Conservation (phyloP, 257 asterid genomes). For the Fraxinus excelsior region DNA sequence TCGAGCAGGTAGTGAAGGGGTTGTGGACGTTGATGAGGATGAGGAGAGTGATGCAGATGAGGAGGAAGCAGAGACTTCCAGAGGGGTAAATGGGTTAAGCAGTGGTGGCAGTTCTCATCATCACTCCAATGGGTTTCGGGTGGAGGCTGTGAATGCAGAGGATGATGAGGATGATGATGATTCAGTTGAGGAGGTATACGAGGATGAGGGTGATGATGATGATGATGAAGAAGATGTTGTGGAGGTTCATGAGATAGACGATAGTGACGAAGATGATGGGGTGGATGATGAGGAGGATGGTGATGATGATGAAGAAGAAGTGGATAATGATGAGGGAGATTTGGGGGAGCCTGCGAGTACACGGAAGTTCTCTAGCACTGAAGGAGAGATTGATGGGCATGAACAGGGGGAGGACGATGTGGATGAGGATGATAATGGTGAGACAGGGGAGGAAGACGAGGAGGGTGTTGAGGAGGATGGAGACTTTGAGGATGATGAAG, state of each 20-base stretch:
- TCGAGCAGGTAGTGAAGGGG: slow-evolving; percentile 62
- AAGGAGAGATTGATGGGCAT: slow-evolving; percentile 95
- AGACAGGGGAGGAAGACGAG: slow-evolving; percentile 39
- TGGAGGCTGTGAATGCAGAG: slow-evolving; percentile 31
- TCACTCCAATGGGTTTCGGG: slow-evolving; percentile 66
- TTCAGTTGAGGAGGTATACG: slow-evolving; percentile 68
- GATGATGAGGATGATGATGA: slow-evolving; percentile 55
- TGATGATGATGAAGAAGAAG: slow-evolving; percentile 83
- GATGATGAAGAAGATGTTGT: slow-evolving; percentile 53
- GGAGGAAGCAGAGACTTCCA: slow-evolving; percentile 73
- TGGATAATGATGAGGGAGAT: slow-evolving; percentile 75
- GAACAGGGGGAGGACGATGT: slow-evolving; percentile 60
- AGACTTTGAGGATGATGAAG: background rate
- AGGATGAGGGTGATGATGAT: slow-evolving; percentile 43
- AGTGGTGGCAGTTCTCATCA: slow-evolving; percentile 36
- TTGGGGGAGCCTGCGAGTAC: slow-evolving; percentile 57
- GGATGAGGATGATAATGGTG: slow-evolving; percentile 60
- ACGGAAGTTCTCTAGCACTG: slow-evolving; percentile 64
- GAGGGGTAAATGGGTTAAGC: slow-evolving; percentile 45
- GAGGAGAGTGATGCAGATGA: slow-evolving; percentile 84
- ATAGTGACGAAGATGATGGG: slow-evolving; percentile 16
- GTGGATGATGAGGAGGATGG: slow-evolving; percentile 69
- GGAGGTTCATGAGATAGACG: slow-evolving; percentile 41
- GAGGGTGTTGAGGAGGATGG: background rate
- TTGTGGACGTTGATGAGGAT: slow-evolving; percentile 88